phyloP scores from a whole-genome alignment of 2,329 filamentous ascomycete species.

The Apiospora saccharicola region DNA sequence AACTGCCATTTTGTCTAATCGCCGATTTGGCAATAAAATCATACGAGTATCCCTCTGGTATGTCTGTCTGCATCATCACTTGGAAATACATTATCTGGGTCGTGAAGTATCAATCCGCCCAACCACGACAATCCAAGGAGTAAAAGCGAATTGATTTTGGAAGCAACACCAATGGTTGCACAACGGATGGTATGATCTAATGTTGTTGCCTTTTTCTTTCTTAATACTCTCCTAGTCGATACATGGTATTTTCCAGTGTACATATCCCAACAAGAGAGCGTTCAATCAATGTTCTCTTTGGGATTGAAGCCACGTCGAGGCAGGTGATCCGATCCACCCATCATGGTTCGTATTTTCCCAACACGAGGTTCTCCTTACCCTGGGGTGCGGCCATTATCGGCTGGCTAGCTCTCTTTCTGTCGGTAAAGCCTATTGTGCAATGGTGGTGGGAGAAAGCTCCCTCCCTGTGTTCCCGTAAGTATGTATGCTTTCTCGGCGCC shows the following conservation, averaged over 20 bases:
- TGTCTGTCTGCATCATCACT: background rate
- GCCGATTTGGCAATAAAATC: background rate
- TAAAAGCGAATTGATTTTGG: background rate
- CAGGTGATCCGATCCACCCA: background rate
- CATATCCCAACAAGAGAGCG: background rate
- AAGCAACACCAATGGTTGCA: background rate
- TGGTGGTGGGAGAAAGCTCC: conserved; percentile 1
- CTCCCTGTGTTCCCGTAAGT: conserved; percentile 9
- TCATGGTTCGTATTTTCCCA: conserved; percentile 9
- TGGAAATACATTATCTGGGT: background rate
- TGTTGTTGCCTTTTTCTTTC: background rate
- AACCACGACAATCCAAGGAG: background rate
- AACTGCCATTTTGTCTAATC: background rate
- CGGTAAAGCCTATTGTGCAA: conserved; percentile 1
- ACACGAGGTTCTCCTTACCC: conserved; percentile 11
- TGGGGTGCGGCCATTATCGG: conserved; percentile 11
- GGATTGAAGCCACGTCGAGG: background rate
- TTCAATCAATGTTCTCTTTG: background rate
- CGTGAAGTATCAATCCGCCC: background rate
- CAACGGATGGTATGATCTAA: background rate
- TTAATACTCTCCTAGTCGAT: too few relatives aligned
- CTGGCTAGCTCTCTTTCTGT: background rate
- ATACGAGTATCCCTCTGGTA: background rate
- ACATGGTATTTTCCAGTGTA: background rate
- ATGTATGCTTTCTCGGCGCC: background rate